These are phyloP conservation scores for Brettanomyces sp. DNA, from an alignment of 805 yeast species.

Conservation along the genomic window DNA sequence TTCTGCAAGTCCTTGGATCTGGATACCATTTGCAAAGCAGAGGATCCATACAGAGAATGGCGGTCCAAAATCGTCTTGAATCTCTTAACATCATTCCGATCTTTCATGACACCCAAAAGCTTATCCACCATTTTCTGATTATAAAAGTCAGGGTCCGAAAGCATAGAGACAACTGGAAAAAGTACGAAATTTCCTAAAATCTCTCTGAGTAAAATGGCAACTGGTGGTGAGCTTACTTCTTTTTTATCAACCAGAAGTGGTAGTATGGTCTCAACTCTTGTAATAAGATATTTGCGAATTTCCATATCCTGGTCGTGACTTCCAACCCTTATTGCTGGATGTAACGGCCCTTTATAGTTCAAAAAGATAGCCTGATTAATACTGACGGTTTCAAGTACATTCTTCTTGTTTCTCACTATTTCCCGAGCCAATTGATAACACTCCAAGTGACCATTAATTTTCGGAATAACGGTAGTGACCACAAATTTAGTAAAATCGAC, in stretches of 20 bases:
- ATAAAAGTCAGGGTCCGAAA: conserved; percentile 70
- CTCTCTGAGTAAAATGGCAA: conserved; percentile 47
- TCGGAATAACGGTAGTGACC: conserved; percentile 52
- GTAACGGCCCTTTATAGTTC: conserved; percentile 45
- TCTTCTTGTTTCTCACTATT: conserved; percentile 20
- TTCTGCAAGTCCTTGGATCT: neutral
- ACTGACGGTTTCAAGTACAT: conserved; percentile 9
- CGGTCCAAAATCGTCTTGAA: conserved; percentile 61
- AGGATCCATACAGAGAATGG: conserved; percentile 33
- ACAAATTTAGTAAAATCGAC: conserved; percentile 50
- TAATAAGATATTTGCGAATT: conserved; percentile 42
- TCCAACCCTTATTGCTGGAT: conserved; percentile 41
- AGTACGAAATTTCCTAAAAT: conserved; percentile 51
- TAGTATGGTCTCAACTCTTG: conserved; percentile 31
- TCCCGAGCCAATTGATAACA: conserved; percentile 38
- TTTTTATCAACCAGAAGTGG: conserved; percentile 39
- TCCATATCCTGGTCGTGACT: conserved; percentile 28
- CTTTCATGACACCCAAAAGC: conserved; percentile 58
- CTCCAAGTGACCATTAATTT: conserved; percentile 54
- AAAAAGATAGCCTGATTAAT: conserved; percentile 31
- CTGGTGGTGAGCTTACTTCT: conserved; percentile 41
- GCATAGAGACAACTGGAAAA: conserved; percentile 37
- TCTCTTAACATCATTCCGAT: conserved; percentile 63
- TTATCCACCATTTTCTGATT: conserved; percentile 53
- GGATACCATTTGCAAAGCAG: neutral